Evolutionary conservation across 495 filamentous ascomycete genomes (phyloP).

Genomic region (Penicillium silybi): DNA sequence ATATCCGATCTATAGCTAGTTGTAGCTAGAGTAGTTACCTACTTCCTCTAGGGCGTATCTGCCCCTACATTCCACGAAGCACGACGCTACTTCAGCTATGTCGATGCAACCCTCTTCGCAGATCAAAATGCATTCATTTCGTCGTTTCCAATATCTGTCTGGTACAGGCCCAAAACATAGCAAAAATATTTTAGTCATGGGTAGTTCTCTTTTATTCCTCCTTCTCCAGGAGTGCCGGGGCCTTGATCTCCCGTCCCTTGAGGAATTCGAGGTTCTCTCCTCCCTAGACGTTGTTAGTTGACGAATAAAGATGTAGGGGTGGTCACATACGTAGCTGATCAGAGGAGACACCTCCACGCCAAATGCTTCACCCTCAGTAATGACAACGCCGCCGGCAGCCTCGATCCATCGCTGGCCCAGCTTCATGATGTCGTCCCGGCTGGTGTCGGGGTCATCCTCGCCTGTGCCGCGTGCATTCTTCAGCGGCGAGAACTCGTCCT

Average conservation of each 20-base stretch:
- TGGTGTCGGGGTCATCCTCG: slow-evolving; percentile 93
- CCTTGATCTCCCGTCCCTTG: slow-evolving; percentile 68
- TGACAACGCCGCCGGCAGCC: slow-evolving; percentile 70
- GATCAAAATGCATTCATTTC: neutral
- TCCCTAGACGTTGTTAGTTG: slow-evolving; percentile 53
- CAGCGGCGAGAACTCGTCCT: slow-evolving; percentile 97
- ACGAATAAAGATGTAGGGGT: slow-evolving; percentile 1
- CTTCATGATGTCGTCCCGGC: slow-evolving; percentile 78
- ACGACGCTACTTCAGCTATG: neutral
- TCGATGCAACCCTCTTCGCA: neutral
- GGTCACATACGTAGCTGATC: slow-evolving; percentile 87
- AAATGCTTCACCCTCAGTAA: slow-evolving; percentile 59
- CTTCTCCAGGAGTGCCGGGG: slow-evolving; percentile 72
- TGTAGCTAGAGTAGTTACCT: neutral
- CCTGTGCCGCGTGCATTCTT: slow-evolving; percentile 93
- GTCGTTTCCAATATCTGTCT: neutral
- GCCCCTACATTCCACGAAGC: neutral
- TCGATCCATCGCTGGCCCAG: slow-evolving; percentile 85
- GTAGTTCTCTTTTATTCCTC: slow-evolving; percentile 43
- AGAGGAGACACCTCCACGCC: slow-evolving; percentile 92
- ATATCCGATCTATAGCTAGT: neutral
- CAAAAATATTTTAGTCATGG: slow-evolving; percentile 6
- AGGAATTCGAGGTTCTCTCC: slow-evolving; percentile 86
- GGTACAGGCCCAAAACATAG: neutral
- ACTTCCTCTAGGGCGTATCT: neutral